Conservation (phyloP, 305 asterid genomes). For the Fraxinus platypoda region DNA sequence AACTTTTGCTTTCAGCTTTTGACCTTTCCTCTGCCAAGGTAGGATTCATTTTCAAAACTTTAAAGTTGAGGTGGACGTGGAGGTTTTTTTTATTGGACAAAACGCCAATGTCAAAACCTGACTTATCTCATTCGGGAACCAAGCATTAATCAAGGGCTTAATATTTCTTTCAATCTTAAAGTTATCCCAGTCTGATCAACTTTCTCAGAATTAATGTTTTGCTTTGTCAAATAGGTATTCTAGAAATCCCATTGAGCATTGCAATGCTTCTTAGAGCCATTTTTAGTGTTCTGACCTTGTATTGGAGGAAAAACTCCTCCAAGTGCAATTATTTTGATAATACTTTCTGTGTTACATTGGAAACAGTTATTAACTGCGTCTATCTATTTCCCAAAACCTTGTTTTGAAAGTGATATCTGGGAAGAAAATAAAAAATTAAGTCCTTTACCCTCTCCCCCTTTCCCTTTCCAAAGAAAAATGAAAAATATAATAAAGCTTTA, state of each 20-base stretch:
- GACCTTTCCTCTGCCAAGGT: background rate
- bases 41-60: background rate
- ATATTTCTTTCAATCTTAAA: background rate
- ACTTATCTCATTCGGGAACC: conserved; percentile 4
- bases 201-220: background rate
- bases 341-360: conserved; percentile 7
- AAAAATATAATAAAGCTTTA: background rate
- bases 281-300: background rate
- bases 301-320: background rate
- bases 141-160: conserved; percentile 11
- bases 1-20: conserved; percentile 1
- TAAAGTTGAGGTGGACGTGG: conserved; percentile 3
- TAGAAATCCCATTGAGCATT: background rate
- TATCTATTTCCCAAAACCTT: background rate
- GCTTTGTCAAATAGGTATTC: background rate
- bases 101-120: background rate
- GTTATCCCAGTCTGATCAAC: background rate
- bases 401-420: background rate
- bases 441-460: background rate
- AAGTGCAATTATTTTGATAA: conserved; percentile 2
- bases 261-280: background rate
- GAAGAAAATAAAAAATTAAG: background rate
- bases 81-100: background rate
- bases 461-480: background rate
- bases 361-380: background rate